Conservation (phyloP, 2,329 filamentous ascomycete species). For the Penicillium paneum region DNA sequence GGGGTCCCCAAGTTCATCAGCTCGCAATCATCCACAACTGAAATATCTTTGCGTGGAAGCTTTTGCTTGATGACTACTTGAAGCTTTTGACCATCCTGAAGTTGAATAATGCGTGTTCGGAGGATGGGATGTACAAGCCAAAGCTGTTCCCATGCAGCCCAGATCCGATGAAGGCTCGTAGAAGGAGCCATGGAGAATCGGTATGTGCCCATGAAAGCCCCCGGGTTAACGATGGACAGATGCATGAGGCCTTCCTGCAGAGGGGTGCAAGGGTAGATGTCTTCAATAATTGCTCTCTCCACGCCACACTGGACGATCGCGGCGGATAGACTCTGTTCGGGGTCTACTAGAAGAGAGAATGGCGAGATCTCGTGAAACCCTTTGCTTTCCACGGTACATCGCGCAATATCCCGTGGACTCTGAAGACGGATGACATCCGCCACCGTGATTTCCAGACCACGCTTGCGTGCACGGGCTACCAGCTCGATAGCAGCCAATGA, state of each 20-base stretch:
- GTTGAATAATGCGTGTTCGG: background rate
- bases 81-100: slow-evolving; percentile 11
- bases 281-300: slow-evolving; percentile 27
- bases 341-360: background rate
- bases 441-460: slow-evolving; percentile 19
- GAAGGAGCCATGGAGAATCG: background rate
- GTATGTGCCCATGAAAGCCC: slow-evolving; percentile 4
- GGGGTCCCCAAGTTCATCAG: background rate
- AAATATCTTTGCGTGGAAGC: background rate
- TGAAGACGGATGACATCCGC: slow-evolving; percentile 5
- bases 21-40: background rate
- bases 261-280: slow-evolving; percentile 39
- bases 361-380: background rate
- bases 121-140: slow-evolving; percentile 4
- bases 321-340: background rate
- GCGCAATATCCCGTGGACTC: background rate
- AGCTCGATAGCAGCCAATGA: slow-evolving; percentile 31
- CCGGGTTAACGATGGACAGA: slow-evolving; percentile 12
- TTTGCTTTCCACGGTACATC: background rate
- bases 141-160: slow-evolving; percentile 5
- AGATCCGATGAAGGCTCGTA: background rate
- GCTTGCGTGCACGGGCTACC: slow-evolving; percentile 18
- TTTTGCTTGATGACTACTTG: slow-evolving; percentile 1
- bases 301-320: slow-evolving; percentile 2
- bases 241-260: slow-evolving; percentile 39